phyloP scores from a whole-genome alignment of 495 filamentous ascomycete genomes.

The Talaromyces wortmannii region DNA sequence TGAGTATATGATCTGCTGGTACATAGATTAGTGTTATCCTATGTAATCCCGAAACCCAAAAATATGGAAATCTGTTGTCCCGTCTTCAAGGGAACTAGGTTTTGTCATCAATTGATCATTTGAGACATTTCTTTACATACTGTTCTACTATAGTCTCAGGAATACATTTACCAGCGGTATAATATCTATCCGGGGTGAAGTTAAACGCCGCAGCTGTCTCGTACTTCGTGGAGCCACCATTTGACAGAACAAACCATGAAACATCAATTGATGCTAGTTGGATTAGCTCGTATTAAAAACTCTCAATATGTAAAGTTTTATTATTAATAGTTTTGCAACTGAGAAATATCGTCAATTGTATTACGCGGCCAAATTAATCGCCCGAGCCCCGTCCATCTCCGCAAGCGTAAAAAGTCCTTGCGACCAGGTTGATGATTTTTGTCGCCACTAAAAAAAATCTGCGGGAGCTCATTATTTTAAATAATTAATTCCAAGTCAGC shows the following conservation, averaged over 20 bases:
- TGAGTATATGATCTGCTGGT: not conserved
- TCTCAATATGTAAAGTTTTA: not conserved
- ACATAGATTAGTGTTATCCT: too few species aligned
- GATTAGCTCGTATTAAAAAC: not conserved
- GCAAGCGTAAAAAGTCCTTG: not conserved
- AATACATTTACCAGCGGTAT: not conserved
- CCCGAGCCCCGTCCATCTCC: not conserved
- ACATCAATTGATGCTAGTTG: not conserved
- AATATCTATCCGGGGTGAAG: not conserved
- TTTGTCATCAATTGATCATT: not conserved
- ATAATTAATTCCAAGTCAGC: not conserved
- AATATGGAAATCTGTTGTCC: not conserved
- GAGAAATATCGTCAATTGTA: not conserved
- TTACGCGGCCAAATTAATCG: not conserved
- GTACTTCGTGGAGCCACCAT: too few species aligned
- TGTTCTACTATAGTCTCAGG: not conserved
- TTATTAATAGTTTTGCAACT: not conserved
- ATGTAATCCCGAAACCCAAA: not conserved
- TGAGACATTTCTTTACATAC: not conserved
- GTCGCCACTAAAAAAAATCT: too few species aligned
- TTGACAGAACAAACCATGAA: too few species aligned
- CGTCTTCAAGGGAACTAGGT: not conserved
- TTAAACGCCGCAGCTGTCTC: not conserved
- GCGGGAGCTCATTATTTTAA: not conserved
- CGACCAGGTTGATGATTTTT: not conserved